phyloP scores from a whole-genome alignment of 1,284 basidiomycete species.

The Apiotrichum gracile region DNA sequence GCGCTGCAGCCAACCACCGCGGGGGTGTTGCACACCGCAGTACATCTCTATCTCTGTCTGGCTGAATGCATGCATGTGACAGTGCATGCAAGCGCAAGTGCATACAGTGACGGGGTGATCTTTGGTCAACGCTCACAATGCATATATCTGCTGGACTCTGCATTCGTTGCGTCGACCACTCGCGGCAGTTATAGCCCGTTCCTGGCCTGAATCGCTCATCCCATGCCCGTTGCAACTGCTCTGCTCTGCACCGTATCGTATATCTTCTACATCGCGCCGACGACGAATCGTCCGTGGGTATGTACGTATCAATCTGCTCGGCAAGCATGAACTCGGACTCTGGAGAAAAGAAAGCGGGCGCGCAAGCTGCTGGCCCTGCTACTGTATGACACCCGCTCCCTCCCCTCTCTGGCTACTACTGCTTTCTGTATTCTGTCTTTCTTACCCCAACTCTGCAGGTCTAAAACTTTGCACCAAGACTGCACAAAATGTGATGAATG shows the following conservation, averaged over 20 bases:
- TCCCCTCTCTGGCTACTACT: neutral
- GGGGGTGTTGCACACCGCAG: neutral
- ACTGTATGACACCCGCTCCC: neutral
- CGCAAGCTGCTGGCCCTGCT: neutral
- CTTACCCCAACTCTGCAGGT: too few relatives aligned
- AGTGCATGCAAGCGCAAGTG: neutral
- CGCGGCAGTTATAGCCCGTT: too few relatives aligned
- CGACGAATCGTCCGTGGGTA: neutral
- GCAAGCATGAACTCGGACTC: neutral
- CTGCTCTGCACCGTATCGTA: neutral
- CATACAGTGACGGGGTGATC: too few relatives aligned
- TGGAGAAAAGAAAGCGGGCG: neutral
- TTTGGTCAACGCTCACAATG: too few relatives aligned
- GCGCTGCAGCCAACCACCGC: neutral
- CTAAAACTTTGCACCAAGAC: too few relatives aligned
- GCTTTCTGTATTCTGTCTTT: neutral
- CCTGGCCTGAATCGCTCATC: too few relatives aligned
- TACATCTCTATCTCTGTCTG: too few relatives aligned
- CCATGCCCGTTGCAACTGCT: neutral
- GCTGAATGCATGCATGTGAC: too few relatives aligned
- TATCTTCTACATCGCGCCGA: neutral
- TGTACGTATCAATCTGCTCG: neutral
- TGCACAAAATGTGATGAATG: too few relatives aligned
- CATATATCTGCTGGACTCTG: too few relatives aligned
- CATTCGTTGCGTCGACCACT: too few relatives aligned